Base-by-base conservation (phyloP, 345 rosid genomes). In the Balakata baccata region DNA sequence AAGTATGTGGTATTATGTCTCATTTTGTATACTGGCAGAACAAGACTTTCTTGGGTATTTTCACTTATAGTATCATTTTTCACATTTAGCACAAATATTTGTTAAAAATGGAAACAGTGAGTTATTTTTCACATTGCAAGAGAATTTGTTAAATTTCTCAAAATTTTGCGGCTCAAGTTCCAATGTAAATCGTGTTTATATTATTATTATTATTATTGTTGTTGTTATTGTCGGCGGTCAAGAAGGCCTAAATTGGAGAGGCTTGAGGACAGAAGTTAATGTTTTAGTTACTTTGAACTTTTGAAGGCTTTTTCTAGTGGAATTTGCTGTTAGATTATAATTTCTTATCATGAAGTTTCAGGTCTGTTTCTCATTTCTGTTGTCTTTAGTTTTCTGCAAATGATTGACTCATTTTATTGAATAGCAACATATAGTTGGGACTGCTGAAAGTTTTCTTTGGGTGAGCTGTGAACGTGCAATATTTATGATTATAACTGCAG, bases 121-220 rank as follows among this genome's bases (percentile, higher is more conserved):
- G 18, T 13, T 45, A 20, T 29, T 59, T 29, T 49, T 65, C 11
- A 50, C 57, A 6, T 63, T 78, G 70, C 23, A 37, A 53, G 73
- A 67, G 73, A 74, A 71, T 38, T 7, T 75, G 71, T 74, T 54
- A 17, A 29, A 64, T 41, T 58, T 43, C 75, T 56, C 22, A 45
- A 51, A n/a, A 29, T 72, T 73, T 49, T 56, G n/a, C n/a, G n/a
- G n/a, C n/a, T n/a, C n/a, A n/a, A 29, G 38, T 17, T 56, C 22
- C 14, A 13, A 13, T 54, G 49, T 54, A 56, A 45, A 29, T 29
- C 34, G 34, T 29, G 34, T 29, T 29, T 29, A 43, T 43, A 43
- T 51, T 68, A 16, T 34, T 66, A 39, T 17, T 6, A 58, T 13
- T 29, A 3, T 12, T 60, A 29, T 3, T 52, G 13, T 39, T 41